Evolutionary conservation across 352 stramenopile genomes (phyloP), one percentile per base, ranked within the genome.

Genomic region (Phytophthora macrochlamydospora): DNA sequence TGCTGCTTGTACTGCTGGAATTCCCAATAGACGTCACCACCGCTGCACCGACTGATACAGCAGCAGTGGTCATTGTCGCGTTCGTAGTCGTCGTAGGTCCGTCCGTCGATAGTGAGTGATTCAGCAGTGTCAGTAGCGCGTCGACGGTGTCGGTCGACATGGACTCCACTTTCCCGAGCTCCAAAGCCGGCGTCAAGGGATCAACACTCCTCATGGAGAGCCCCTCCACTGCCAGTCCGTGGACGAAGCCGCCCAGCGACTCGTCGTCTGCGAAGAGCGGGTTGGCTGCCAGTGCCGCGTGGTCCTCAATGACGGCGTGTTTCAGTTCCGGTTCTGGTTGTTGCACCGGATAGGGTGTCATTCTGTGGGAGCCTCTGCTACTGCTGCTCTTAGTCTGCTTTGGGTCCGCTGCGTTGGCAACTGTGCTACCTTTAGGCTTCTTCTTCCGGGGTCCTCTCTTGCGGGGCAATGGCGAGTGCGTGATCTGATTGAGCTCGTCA

Each of bases 71-170:
- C 30, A 32, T 11, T n/a, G 42, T 51, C 43, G 55, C 42, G 18
- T 76, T 59, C 2, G 43, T 43, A 7, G 38, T 37, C 29, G 33
- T 51, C 30, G 44, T 11, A 31, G 42, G 56, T 48, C 59, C 42
- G 18, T 76, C 62, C 2, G 67, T 67, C 4, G 74, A 76, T 51
- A 80, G 48, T 24, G 75, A 81, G 14, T 64, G 71, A 60, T 24
- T 80, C 24, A 83, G 55, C n/a, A 83, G 46, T 7, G 51, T 43
- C 24, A 83, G 63, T 35, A 83, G 52, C n/a, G 60, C 55, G 14
- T 65, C 64, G 59, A 83, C 72, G 31, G 71, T 65, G 37, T 81
- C 66, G 13, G 69, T 62, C 30, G 75, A 71, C 62, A 72, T 72
- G 2, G 38, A 18, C 8, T 59, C 64, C 12, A 59, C 57, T 45